Evolutionary conservation across 768 basidiomycete genomes (phyloP), one percentile per base, ranked within the genome.

Genomic region (Cyclocybe cylindracea): DNA sequence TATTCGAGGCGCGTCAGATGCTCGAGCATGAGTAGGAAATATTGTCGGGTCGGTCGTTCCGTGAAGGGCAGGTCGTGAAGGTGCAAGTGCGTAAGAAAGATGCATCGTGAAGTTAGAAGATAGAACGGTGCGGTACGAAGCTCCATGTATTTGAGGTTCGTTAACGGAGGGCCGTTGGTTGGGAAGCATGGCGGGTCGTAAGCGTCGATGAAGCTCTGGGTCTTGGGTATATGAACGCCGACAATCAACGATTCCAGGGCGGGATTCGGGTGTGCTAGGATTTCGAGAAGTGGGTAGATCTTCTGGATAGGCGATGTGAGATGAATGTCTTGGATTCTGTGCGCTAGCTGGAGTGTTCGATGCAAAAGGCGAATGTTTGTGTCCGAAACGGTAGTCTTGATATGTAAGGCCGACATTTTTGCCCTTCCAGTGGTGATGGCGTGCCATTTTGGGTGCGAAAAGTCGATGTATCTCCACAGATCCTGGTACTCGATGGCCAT

Each of bases 381-480:
- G 13, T 63, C 56, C 14, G 63, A 60, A 11, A 73, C 68, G 32
- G 58, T 58, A 1, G 71, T 63, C 29, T 64, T 55, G 16, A 76
- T 59, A 34, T 65, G 66, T 35, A 75, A 55, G 31, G 73, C 62
- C 18, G 64, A 59, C 44, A 60, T 64, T 47, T 67, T 69, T 10
- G 72, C 69, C 19, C 73, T 64, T 19, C 50, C 43, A 24, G 70
- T 57, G 7, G 70, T 69, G 31, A 72, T 44, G 37, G 62, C 52
- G 24, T 61, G 68, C 65, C 67, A 68, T 57, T 51, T 62, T 5
- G 71, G 66, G 56, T 71, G 63, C 2, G 72, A 66, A 47, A 74
- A 76, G 50, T 76, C 75, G 56, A 75, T 61, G 52, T 66, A 65
- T 43, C 64, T 60, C 75, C 73, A 76, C 18, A 75, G 55, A 11